Evolutionary conservation across 306 rosid genomes (phyloP), one percentile per base, ranked within the genome.

Genomic region (Cucurbita pepo): DNA sequence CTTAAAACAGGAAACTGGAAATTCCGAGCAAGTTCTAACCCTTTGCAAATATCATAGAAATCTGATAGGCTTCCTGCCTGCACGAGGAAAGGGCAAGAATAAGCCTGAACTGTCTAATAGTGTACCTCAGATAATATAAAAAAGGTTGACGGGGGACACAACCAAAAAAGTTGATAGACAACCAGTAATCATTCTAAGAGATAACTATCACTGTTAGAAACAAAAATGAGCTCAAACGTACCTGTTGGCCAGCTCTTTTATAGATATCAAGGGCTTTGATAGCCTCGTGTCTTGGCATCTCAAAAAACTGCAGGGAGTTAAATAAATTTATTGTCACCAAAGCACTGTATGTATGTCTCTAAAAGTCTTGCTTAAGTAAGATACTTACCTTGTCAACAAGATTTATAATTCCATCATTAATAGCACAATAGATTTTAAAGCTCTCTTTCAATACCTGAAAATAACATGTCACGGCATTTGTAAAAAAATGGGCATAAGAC

Each of bases 201-300:
- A 72, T 51, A 50, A 50, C 57, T 57, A 48, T 10, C 22, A 56
- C 41, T 19, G 22, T 22, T 45, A 30, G 43, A 53, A 48, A 69
- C 56, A 50, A 25, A 73, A 59, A 37, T 14, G 30, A 21, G 54
- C 7, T 60, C 13, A 18, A 40, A 40, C 73, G 57, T 66, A 95
- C 99, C 99, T 91, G 95, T 85, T 91, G 97, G 57, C 97, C 97
- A 78, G 97, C 99, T 69, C 95, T 90, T 77, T 89, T 95, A 81
- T 95, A 95, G 78, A 91, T 87, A 72, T 95, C 97, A 51, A 95
- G 92, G 70, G 97, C 96, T 77, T 71, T 89, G 58, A 89, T 72
- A 74, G 96, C 99, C 85, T 95, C 99, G 79, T 91, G 99, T 83
- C 88, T 84, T 53, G 99, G 99, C 99, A 95, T 95, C 86, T 95